Evolutionary conservation across 2,329 filamentous ascomycete species (phyloP).

Genomic region (Fusarium mundagurra): DNA sequence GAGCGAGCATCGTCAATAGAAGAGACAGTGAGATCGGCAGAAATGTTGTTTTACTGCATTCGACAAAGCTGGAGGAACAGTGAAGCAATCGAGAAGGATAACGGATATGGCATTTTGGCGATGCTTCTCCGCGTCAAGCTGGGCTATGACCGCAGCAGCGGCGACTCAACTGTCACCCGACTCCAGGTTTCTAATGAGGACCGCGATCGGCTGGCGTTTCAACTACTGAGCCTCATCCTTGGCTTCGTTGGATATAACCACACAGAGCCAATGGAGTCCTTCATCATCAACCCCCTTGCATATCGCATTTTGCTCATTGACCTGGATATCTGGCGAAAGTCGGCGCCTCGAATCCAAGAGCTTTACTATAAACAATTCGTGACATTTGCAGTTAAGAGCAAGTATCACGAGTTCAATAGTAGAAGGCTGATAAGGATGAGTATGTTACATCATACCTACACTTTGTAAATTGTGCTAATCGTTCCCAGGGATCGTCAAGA

Average conservation of each 20-base stretch:
- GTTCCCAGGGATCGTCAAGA: constrained; percentile 81
- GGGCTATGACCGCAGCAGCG: constrained; percentile 57
- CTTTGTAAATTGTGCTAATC: constrained; percentile 18
- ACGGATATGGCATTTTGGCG: constrained; percentile 89
- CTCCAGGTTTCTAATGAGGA: constrained; percentile 62
- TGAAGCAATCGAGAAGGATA: constrained; percentile 96
- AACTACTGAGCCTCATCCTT: constrained; percentile 80
- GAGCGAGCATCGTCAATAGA: constrained; percentile 78
- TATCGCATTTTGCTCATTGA: constrained; percentile 94
- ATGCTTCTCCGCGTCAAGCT: constrained; percentile 87
- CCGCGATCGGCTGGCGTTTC: constrained; percentile 64
- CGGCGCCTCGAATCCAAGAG: constrained; percentile 78
- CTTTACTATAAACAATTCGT: constrained; percentile 94
- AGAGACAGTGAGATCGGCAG: constrained; percentile 78
- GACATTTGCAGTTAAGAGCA: constrained; percentile 88
- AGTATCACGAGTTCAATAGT: constrained; percentile 91
- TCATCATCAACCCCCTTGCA: constrained; percentile 94
- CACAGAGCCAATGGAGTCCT: constrained; percentile 81
- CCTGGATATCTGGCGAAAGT: constrained; percentile 90
- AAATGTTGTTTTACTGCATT: constrained; percentile 86
- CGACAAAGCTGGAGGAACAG: constrained; percentile 96
- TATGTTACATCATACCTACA: constrained; percentile 57
- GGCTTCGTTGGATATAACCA: constrained; percentile 90
- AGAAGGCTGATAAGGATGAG: constrained; percentile 89
- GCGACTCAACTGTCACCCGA: constrained; percentile 48